These are phyloP conservation scores for Zygosaccharomyces kombuchaensis DNA, from an alignment of 805 yeast species.

Conservation along the genomic window DNA sequence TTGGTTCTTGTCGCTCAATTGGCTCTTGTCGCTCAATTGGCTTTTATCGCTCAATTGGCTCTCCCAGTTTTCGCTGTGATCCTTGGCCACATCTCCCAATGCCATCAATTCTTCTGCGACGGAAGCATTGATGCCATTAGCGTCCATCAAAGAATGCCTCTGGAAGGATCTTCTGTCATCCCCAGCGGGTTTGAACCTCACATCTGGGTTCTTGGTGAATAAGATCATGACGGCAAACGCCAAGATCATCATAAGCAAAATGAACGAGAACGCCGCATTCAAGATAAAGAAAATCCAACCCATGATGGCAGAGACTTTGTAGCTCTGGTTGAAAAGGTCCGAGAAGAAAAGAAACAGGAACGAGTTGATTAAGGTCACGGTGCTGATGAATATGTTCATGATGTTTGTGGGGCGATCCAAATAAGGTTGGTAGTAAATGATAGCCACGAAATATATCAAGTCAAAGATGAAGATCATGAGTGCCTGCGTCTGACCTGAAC, in stretches of 20 bases:
- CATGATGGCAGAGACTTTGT: conserved; percentile 77
- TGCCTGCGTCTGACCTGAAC: conserved; percentile 77
- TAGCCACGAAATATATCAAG: conserved; percentile 57
- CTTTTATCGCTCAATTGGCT: conserved; percentile 47
- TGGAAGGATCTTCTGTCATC: conserved; percentile 94
- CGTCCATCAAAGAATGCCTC: conserved; percentile 34
- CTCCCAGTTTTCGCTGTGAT: conserved; percentile 74
- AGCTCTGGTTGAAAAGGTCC: conserved; percentile 75
- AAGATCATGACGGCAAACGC: conserved; percentile 59
- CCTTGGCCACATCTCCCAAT: conserved; percentile 76
- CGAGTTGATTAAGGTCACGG: conserved; percentile 73
- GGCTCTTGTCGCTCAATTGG: conserved; percentile 48
- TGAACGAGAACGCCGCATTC: conserved; percentile 82
- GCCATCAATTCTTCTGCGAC: conserved; percentile 57
- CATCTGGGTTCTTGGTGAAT: conserved; percentile 80
- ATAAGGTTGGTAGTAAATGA: conserved; percentile 68
- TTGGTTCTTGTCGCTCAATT: conserved; percentile 35
- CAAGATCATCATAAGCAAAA: conserved; percentile 66
- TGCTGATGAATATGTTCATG: conserved; percentile 64
- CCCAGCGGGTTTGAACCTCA: conserved; percentile 79
- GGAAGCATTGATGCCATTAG: conserved; percentile 31
- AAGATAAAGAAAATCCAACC: conserved; percentile 86
- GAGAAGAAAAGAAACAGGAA: conserved; percentile 84
- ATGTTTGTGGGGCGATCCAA: conserved; percentile 80
- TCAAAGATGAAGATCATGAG: conserved; percentile 73